These are phyloP conservation scores for Acrocalymma vagum DNA, from an alignment of 2,329 filamentous ascomycete genomes.

Conservation along the genomic window DNA sequence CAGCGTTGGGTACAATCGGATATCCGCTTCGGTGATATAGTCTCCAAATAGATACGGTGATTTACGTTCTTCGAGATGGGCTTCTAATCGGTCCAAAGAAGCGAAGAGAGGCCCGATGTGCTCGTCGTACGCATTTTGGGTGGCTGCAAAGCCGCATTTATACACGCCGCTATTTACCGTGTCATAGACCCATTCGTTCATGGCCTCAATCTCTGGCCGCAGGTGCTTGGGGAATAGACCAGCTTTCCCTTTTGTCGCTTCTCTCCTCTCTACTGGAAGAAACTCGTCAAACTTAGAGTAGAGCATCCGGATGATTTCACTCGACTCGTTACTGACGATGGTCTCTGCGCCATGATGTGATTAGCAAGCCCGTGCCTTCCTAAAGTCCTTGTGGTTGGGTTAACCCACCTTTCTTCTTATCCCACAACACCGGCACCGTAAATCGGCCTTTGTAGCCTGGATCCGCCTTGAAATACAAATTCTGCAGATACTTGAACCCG, in stretches of 20 bases:
- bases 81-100: constrained; percentile 78
- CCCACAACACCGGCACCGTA: constrained; percentile 81
- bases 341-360: constrained; percentile 18
- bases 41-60: constrained; percentile 78
- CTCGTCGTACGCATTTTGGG: constrained; percentile 81
- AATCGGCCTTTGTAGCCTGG: constrained; percentile 63
- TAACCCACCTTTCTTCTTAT: constrained; percentile 61
- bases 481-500: constrained; percentile 51
- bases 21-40: constrained; percentile 79
- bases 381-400: background rate
- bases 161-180: constrained; percentile 63
- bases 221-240: constrained; percentile 74
- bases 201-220: constrained; percentile 73
- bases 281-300: constrained; percentile 34
- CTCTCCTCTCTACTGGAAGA: constrained; percentile 58
- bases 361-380: too few relatives aligned
- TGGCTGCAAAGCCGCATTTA: constrained; percentile 79
- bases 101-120: constrained; percentile 76
- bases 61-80: constrained; percentile 63
- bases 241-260: constrained; percentile 59
- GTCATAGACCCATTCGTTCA: constrained; percentile 82
- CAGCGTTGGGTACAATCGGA: constrained; percentile 66
- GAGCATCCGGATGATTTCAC: constrained; percentile 42
- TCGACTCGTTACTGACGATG: constrained; percentile 40
- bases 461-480: constrained; percentile 76